Evolutionary conservation across 768 basidiomycete genomes (phyloP).

Genomic region (Suillus hirtellus): DNA sequence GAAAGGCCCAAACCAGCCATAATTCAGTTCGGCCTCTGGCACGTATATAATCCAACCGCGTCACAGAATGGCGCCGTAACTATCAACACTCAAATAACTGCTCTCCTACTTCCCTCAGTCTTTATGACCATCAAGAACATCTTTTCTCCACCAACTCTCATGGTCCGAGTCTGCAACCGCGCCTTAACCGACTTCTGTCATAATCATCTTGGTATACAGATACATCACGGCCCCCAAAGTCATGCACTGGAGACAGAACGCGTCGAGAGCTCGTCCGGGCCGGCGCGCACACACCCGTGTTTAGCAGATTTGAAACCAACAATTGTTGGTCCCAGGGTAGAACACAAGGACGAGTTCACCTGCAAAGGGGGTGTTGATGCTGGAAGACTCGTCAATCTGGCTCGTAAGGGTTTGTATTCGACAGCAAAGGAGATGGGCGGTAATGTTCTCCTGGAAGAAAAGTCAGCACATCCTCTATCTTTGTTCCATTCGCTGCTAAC

Average conservation of each 20-base stretch:
- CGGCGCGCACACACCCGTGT: conserved; percentile 29
- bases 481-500: conserved; percentile 20
- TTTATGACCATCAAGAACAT: conserved; percentile 7
- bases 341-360: conserved; percentile 36
- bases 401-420: conserved; percentile 34
- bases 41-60: conserved; percentile 3
- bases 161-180: conserved; percentile 27
- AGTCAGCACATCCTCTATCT: conserved; percentile 28
- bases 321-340: conserved; percentile 34
- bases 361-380: conserved; percentile 40
- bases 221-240: conserved; percentile 24
- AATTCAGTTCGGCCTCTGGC: background rate
- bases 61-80: conserved; percentile 1
- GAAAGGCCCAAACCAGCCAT: conserved; percentile 4
- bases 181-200: conserved; percentile 25
- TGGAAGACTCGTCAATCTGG: conserved; percentile 32
- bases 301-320: conserved; percentile 26
- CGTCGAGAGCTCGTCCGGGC: conserved; percentile 36
- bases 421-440: conserved; percentile 36
- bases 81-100: background rate
- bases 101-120: background rate
- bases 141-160: conserved; percentile 22
- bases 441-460: conserved; percentile 38
- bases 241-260: conserved; percentile 22
- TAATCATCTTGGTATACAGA: conserved; percentile 21